Percentiles rank a stretch among this genome's conserved stretches.
These are phyloP conservation scores for Carex scoparia DNA, from an alignment of 176 grass and related monocot species.

Conservation along the genomic window DNA sequence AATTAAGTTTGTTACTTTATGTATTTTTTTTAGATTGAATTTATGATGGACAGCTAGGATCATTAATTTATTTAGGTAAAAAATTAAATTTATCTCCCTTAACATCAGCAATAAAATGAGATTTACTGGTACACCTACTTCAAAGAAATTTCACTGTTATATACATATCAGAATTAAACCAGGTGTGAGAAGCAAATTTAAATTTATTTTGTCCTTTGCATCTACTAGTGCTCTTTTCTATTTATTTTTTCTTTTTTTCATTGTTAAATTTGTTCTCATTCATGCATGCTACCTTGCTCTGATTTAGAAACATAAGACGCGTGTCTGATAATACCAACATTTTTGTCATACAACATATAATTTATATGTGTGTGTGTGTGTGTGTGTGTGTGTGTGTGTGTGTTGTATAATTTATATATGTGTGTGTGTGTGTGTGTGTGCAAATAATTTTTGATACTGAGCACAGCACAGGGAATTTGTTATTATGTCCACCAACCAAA, in stretches of 20 bases:
- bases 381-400: no score
- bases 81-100: background rate
- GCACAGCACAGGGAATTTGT: background rate
- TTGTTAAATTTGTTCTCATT: background rate
- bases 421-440: no score
- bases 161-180: background rate
- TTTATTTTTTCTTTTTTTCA: background rate
- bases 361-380: background rate
- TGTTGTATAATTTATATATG: no score
- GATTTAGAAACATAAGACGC: background rate
- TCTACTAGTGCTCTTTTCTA: background rate
- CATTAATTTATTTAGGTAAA: conserved; percentile 11
- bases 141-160: background rate
- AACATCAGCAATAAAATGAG: background rate
- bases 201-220: background rate
- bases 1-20: conserved; percentile 7
- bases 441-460: background rate
- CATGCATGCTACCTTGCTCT: background rate
- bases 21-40: background rate
- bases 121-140: background rate
- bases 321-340: background rate
- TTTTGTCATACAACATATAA: background rate
- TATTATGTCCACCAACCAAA: background rate
- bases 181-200: background rate
- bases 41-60: conserved; percentile 10